These are phyloP conservation scores for Acrocalymma vagum DNA, from an alignment of 2,329 filamentous ascomycete species.

Conservation along the genomic window DNA sequence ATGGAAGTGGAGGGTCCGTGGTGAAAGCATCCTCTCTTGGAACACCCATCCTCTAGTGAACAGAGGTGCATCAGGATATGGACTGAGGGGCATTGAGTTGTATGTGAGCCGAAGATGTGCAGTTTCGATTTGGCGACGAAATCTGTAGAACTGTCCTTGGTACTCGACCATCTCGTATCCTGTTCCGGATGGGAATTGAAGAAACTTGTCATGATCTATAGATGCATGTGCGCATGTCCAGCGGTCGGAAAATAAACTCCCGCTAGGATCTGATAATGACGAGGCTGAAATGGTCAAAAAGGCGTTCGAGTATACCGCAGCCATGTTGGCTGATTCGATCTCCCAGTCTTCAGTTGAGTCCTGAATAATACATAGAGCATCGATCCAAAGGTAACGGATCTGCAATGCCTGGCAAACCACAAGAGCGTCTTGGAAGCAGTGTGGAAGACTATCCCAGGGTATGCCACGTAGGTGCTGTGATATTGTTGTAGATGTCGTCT, in stretches of 20 bases:
- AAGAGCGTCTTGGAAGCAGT: slow-evolving; percentile 25
- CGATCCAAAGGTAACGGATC: slow-evolving; percentile 26
- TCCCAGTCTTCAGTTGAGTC: slow-evolving; percentile 8
- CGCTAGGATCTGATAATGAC: too few relatives aligned
- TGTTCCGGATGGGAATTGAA: too few relatives aligned
- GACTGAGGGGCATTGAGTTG: too few relatives aligned
- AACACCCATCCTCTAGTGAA: too few relatives aligned
- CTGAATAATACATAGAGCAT: slow-evolving; percentile 11
- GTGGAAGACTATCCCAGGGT: slow-evolving; percentile 6
- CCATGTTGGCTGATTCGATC: slow-evolving; percentile 4
- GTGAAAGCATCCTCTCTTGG: slow-evolving; percentile 10
- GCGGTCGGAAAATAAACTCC: too few relatives aligned
- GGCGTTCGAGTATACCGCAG: background rate
- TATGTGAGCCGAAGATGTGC: too few relatives aligned
- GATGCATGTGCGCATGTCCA: too few relatives aligned
- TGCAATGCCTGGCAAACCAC: slow-evolving; percentile 14
- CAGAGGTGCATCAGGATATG: too few relatives aligned
- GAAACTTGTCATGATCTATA: too few relatives aligned
- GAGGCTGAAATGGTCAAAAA: background rate
- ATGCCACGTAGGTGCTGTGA: background rate
- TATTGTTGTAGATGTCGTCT: background rate
- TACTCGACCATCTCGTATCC: too few relatives aligned
- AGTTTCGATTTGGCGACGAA: too few relatives aligned
- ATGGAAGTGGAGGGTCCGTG: slow-evolving; percentile 9
- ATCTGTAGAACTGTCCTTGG: too few relatives aligned